Conservation (phyloP, 176 grass and related monocot genomes). For the Calamus simplicifolius region DNA sequence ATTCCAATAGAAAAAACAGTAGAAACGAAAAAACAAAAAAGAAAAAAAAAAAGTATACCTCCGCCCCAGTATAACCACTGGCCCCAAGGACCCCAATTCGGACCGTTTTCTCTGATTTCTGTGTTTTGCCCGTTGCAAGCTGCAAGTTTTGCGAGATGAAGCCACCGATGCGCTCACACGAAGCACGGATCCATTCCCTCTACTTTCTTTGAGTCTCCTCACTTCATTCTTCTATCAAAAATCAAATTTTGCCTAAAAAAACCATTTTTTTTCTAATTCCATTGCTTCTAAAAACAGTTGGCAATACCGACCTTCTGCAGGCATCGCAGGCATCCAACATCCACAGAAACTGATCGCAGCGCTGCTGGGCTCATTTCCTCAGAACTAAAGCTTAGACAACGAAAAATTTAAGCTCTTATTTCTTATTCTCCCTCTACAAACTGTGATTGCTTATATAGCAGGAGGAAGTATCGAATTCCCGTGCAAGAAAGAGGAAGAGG, state of each 20-base stretch:
- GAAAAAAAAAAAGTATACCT: conserved; percentile 30
- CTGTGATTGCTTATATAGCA: too few relatives aligned
- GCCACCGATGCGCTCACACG: conserved; percentile 33
- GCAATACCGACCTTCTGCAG: conserved; percentile 24
- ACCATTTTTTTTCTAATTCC: background rate
- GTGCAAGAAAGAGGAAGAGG: too few relatives aligned
- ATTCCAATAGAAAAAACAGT: background rate
- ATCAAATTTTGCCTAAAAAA: background rate
- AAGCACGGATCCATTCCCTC: background rate
- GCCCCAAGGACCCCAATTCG: conserved; percentile 73
- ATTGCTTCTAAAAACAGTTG: background rate
- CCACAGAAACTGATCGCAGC: conserved; percentile 14
- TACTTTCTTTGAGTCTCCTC: background rate
- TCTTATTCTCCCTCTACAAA: too few relatives aligned
- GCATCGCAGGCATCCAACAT: conserved; percentile 9
- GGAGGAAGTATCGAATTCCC: too few relatives aligned
- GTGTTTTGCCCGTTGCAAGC: conserved; percentile 19
- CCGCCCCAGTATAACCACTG: conserved; percentile 91
- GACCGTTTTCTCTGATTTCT: conserved; percentile 47
- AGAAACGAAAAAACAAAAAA: conserved; percentile 1
- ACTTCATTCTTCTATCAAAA: background rate
- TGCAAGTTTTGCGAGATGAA: conserved; percentile 39
- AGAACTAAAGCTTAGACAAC: too few relatives aligned
- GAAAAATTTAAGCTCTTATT: too few relatives aligned
- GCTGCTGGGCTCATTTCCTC: conserved; percentile 29